A percentile compares a stretch with the other conserved stretches of the same genome.
Conservation (phyloP, 208 protist species). For the Wallacemonas rigidus region DNA sequence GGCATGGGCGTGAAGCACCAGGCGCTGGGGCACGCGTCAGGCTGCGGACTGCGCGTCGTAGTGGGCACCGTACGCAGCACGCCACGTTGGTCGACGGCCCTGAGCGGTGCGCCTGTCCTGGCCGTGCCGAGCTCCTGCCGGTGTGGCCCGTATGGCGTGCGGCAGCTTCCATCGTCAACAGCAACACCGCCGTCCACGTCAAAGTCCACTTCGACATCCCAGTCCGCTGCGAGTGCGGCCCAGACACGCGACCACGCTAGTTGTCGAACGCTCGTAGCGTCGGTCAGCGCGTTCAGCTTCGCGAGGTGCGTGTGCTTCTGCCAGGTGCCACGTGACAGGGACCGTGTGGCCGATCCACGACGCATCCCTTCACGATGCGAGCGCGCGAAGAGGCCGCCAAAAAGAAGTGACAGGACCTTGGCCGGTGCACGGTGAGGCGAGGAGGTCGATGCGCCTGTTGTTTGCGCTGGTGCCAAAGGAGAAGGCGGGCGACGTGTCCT, state of each 20-base stretch:
- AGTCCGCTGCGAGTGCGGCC: slow-evolving; percentile 1
- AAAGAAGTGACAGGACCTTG: slow-evolving; percentile 5
- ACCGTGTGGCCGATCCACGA: too few relatives aligned
- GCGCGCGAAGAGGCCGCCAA: not conserved
- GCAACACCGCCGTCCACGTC: not conserved
- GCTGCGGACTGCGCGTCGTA: not conserved
- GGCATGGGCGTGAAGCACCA: not conserved
- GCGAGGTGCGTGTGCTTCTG: too few relatives aligned
- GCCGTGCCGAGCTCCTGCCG: too few relatives aligned
- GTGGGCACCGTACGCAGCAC: not conserved
- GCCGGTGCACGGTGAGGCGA: not conserved
- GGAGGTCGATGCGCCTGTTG: too few relatives aligned
- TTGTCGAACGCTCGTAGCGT: not conserved
- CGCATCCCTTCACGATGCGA: too few relatives aligned
- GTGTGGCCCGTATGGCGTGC: too few relatives aligned
- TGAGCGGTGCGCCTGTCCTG: not conserved
- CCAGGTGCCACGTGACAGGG: too few relatives aligned
- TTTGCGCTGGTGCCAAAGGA: too few relatives aligned
- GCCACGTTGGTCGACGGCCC: not conserved
- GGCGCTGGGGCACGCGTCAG: not conserved
- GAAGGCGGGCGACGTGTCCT: not conserved
- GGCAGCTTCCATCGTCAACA: not conserved
- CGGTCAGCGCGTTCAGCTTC: too few relatives aligned
- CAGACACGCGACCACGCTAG: slow-evolving; percentile 5
- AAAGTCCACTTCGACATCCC: not conserved